Evolutionary conservation across 352 stramenopile genomes (phyloP).

Genomic region (Phytophthora brassicae): DNA sequence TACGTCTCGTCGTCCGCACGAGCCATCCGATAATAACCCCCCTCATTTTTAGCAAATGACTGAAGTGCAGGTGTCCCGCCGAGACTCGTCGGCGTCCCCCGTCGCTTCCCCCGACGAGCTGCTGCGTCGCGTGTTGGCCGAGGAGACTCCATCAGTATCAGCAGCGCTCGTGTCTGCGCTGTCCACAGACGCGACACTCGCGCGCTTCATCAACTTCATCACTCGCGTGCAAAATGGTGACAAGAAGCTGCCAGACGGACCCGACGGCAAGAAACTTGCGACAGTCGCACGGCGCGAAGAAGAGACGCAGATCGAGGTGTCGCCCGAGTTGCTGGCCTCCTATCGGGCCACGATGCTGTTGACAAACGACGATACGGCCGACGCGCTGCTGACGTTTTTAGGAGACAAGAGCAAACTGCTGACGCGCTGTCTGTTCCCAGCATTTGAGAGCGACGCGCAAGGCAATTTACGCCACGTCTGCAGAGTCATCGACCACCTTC

Average conservation of each 20-base stretch:
- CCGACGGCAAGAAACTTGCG: constrained; percentile 32
- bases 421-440: constrained; percentile 77
- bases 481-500: constrained; percentile 84
- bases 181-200: constrained; percentile 60
- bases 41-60: constrained; percentile 19
- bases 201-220: constrained; percentile 63
- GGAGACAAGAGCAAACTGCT: constrained; percentile 78
- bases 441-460: constrained; percentile 65
- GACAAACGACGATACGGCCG: constrained; percentile 81
- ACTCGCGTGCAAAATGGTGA: constrained; percentile 46
- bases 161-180: constrained; percentile 62
- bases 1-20: constrained; percentile 8
- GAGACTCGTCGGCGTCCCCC: constrained; percentile 22
- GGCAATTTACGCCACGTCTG: constrained; percentile 89
- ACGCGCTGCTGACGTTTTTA: constrained; percentile 82
- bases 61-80: constrained; percentile 41
- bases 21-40: constrained; percentile 17
- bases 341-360: constrained; percentile 90
- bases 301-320: constrained; percentile 44
- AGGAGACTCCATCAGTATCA: constrained; percentile 56
- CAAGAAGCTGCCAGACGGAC: constrained; percentile 42
- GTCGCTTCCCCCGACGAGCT: constrained; percentile 32
- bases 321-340: constrained; percentile 66
- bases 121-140: constrained; percentile 48
- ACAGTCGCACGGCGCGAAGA: constrained; percentile 24